Evolutionary conservation across 129 eudicot species (phyloP).

Genomic region (Sambucus nigra): DNA sequence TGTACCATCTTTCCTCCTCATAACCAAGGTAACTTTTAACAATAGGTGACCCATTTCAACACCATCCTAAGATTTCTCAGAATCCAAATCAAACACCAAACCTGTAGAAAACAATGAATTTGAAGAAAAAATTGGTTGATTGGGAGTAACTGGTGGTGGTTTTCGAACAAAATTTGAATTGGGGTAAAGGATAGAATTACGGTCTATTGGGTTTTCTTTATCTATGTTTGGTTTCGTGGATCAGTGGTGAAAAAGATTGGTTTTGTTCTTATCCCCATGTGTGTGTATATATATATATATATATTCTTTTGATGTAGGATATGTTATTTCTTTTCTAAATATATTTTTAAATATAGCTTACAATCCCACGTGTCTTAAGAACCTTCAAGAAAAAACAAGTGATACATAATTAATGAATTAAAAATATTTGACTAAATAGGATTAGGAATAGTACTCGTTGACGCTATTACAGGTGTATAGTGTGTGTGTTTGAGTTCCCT

Average conservation of each 20-base stretch:
- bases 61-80: slow-evolving; percentile 58
- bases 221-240: slow-evolving; percentile 52
- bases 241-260: slow-evolving; percentile 37
- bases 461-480: too few relatives aligned
- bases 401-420: too few relatives aligned
- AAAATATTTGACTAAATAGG: too few relatives aligned
- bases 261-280: too few relatives aligned
- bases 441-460: too few relatives aligned
- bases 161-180: slow-evolving; percentile 23
- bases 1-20: slow-evolving; percentile 92
- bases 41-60: slow-evolving; percentile 73
- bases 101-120: slow-evolving; percentile 50
- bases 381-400: too few relatives aligned
- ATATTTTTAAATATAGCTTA: too few relatives aligned
- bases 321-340: too few relatives aligned
- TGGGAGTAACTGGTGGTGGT: slow-evolving; percentile 26
- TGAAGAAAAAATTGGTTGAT: slow-evolving; percentile 17
- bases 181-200: slow-evolving; percentile 22
- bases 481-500: too few relatives aligned
- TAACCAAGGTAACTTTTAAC: slow-evolving; percentile 78
- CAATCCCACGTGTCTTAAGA: too few relatives aligned
- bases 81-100: slow-evolving; percentile 66
- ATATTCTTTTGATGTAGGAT: too few relatives aligned
- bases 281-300: too few relatives aligned
- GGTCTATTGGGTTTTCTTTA: slow-evolving; percentile 36